Evolutionary conservation across 257 asterid species (phyloP).

Genomic region (Misopates orontium): DNA sequence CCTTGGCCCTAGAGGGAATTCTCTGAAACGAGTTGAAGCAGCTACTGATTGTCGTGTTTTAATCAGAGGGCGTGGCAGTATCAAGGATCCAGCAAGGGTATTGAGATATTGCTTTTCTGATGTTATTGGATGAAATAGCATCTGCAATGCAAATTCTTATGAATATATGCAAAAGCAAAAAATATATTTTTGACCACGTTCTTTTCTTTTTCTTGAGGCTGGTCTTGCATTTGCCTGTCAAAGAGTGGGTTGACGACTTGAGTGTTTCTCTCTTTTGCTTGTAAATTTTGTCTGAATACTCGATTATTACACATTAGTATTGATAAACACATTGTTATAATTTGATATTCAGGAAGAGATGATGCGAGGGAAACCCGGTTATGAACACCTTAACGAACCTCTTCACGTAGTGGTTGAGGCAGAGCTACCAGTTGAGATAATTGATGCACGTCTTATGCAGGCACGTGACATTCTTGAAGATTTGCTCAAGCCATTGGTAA

Average conservation of each 20-base stretch:
- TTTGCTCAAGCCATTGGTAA: constrained; percentile 93
- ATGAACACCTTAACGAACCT: constrained; percentile 94
- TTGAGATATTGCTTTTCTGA: constrained; percentile 8
- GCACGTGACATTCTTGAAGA: constrained; percentile 91
- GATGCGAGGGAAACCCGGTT: constrained; percentile 99
- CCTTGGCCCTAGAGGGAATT: constrained; percentile 99
- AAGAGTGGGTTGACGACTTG: neutral
- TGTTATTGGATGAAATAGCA: constrained; percentile 16
- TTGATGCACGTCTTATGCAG: constrained; percentile 90
- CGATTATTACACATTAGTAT: neutral
- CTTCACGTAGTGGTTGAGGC: constrained; percentile 95
- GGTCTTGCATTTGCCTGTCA: constrained; percentile 1
- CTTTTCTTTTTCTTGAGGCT: neutral
- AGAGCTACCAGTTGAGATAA: constrained; percentile 89
- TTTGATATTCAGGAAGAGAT: constrained; percentile 80
- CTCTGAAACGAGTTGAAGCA: constrained; percentile 95
- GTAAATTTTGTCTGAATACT: constrained; percentile 3
- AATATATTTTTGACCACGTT: neutral
- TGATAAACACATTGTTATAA: neutral
- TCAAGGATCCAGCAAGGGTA: constrained; percentile 93
- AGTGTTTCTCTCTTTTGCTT: constrained; percentile 3
- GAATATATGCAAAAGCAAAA: constrained; percentile 13
- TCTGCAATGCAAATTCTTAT: neutral
- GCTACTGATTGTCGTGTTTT: constrained; percentile 95
- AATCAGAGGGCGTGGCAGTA: constrained; percentile 97